phyloP scores from a whole-genome alignment of 257 asterid species.

The Cinchona pubescens region DNA sequence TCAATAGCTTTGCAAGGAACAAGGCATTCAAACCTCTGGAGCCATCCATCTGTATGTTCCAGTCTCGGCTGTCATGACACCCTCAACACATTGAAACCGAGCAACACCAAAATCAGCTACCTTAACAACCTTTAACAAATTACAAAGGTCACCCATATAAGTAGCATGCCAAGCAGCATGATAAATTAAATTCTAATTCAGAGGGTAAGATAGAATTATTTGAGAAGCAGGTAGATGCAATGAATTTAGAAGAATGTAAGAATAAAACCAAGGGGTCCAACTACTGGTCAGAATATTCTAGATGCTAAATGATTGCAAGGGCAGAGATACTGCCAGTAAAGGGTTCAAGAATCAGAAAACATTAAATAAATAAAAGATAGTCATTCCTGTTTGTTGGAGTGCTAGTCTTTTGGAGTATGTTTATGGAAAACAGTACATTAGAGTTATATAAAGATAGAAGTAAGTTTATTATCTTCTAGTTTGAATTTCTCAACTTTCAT shows the following conservation, averaged over 20 bases:
- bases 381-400: neutral
- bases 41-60: constrained; percentile 50
- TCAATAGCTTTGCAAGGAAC: neutral
- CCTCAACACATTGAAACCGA: constrained; percentile 36
- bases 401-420: neutral
- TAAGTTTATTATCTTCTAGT: neutral
- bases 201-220: neutral
- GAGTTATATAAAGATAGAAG: neutral
- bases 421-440: neutral
- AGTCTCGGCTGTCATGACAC: constrained; percentile 49
- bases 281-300: neutral
- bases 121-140: constrained; percentile 37
- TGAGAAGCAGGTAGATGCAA: neutral
- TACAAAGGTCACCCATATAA: constrained; percentile 29
- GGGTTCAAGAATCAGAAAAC: neutral
- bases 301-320: neutral
- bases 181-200: neutral
- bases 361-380: neutral
- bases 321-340: neutral
- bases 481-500: constrained; percentile 2
- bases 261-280: neutral
- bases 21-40: constrained; percentile 34
- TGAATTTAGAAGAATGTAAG: neutral
- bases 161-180: constrained; percentile 4
- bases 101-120: constrained; percentile 52